phyloP scores from a whole-genome alignment of 805 yeast species.

The Metschnikowia gelsemii region DNA sequence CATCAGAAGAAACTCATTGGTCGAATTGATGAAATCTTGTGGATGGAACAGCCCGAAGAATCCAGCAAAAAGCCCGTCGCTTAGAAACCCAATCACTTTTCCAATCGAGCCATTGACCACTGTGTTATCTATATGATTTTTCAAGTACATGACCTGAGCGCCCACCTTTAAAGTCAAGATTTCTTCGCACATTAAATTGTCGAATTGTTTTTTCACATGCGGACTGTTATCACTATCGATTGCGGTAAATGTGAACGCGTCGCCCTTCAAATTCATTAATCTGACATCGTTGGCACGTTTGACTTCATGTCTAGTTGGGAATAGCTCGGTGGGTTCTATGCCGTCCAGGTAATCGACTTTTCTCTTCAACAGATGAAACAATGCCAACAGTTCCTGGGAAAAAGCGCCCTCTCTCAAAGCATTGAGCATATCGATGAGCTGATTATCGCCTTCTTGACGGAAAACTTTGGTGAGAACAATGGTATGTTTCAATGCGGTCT shows the following conservation, averaged over 20 bases:
- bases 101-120: slow-evolving; percentile 80
- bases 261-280: slow-evolving; percentile 47
- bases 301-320: slow-evolving; percentile 70
- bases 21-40: slow-evolving; percentile 15
- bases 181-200: slow-evolving; percentile 71
- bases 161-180: slow-evolving; percentile 59
- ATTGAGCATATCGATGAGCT: slow-evolving; percentile 70
- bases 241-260: slow-evolving; percentile 45
- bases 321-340: slow-evolving; percentile 72
- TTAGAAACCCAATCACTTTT: slow-evolving; percentile 55
- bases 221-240: slow-evolving; percentile 55
- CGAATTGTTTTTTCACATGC: slow-evolving; percentile 41
- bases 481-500: slow-evolving; percentile 52
- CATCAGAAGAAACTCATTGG: slow-evolving; percentile 13
- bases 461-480: slow-evolving; percentile 64
- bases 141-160: slow-evolving; percentile 82
- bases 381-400: slow-evolving; percentile 43
- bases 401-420: slow-evolving; percentile 68
- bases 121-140: slow-evolving; percentile 62
- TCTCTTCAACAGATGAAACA: slow-evolving; percentile 54
- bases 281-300: slow-evolving; percentile 59
- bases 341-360: slow-evolving; percentile 52
- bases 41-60: slow-evolving; percentile 14
- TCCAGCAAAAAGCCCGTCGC: slow-evolving; percentile 16
- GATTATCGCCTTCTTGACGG: slow-evolving; percentile 73